phyloP scores from a whole-genome alignment of 768 basidiomycete genomes.

The Leccinum variicolor region DNA sequence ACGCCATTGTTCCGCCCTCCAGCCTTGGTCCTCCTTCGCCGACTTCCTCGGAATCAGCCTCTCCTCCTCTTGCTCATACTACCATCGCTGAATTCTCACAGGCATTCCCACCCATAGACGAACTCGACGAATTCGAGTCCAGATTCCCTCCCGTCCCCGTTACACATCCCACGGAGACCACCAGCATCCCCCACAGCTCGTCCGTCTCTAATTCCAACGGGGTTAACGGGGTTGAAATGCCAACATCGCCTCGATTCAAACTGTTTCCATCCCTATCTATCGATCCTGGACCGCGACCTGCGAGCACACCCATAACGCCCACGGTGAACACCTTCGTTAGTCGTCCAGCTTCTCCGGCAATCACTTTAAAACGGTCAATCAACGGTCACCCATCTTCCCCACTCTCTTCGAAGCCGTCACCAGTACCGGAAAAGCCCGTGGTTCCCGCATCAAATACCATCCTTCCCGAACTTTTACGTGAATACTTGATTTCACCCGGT shows the following conservation, averaged over 20 bases:
- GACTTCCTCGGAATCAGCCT: conserved; percentile 64
- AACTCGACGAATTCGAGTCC: conserved; percentile 57
- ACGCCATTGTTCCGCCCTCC: conserved; percentile 66
- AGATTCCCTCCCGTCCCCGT: conserved; percentile 48
- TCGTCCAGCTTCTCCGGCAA: conserved; percentile 59
- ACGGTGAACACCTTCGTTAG: conserved; percentile 54
- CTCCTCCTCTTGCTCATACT: conserved; percentile 41
- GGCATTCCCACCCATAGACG: conserved; percentile 75
- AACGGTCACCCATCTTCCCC: conserved; percentile 34
- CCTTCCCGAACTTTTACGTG: conserved; percentile 54
- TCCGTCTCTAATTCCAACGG: conserved; percentile 29
- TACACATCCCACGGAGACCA: conserved; percentile 37
- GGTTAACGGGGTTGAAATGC: conserved; percentile 30
- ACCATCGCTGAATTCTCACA: conserved; percentile 58
- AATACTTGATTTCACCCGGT: conserved; percentile 50
- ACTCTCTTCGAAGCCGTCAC: conserved; percentile 29
- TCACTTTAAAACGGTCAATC: conserved; percentile 42
- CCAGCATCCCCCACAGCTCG: conserved; percentile 8
- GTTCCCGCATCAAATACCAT: conserved; percentile 61
- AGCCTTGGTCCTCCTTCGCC: conserved; percentile 77
- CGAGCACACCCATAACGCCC: conserved; percentile 67
- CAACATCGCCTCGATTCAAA: conserved; percentile 28
- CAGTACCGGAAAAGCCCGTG: conserved; percentile 34
- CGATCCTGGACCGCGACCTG: conserved; percentile 53
- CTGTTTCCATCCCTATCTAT: conserved; percentile 43